These are phyloP conservation scores for Hypoxylon lienhwacheense DNA, from an alignment of 495 filamentous ascomycete species.

Conservation along the genomic window DNA sequence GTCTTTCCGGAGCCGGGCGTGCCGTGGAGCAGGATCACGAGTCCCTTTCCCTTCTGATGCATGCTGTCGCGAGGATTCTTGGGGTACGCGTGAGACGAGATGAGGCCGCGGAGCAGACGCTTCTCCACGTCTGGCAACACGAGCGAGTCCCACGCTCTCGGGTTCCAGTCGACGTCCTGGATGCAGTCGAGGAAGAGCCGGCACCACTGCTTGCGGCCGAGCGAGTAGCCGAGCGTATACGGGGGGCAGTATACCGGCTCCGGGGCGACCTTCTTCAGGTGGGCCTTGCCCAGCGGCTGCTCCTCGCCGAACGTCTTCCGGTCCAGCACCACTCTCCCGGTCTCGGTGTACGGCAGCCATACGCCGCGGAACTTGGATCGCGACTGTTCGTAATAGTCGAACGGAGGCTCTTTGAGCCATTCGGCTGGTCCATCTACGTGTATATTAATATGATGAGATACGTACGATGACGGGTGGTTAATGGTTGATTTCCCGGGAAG, in stretches of 20 bases:
- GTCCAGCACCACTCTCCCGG: slow-evolving; percentile 31
- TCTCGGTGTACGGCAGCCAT: slow-evolving; percentile 37
- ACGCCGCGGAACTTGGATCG: slow-evolving; percentile 30
- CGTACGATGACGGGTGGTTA: not conserved
- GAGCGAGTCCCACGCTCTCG: slow-evolving; percentile 72
- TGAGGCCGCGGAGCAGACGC: slow-evolving; percentile 77
- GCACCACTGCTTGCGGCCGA: slow-evolving; percentile 80
- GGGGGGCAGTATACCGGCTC: slow-evolving; percentile 49
- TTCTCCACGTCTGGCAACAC: slow-evolving; percentile 79
- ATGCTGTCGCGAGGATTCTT: slow-evolving; percentile 66
- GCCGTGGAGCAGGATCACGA: slow-evolving; percentile 55
- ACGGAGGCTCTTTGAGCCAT: slow-evolving; percentile 35
- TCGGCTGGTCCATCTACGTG: slow-evolving; percentile 26
- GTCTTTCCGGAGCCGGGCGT: slow-evolving; percentile 61
- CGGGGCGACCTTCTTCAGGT: slow-evolving; percentile 42
- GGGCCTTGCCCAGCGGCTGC: slow-evolving; percentile 45
- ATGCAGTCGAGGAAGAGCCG: slow-evolving; percentile 77
- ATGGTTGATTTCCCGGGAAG: not conserved
- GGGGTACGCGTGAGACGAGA: slow-evolving; percentile 64
- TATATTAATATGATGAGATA: slow-evolving; percentile 5
- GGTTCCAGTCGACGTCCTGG: slow-evolving; percentile 66
- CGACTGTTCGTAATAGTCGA: slow-evolving; percentile 26
- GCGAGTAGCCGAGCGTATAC: slow-evolving; percentile 77
- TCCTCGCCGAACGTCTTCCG: slow-evolving; percentile 40
- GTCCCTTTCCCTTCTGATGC: slow-evolving; percentile 64